These are phyloP conservation scores for Phalaenopsis aphrodite DNA, from an alignment of 106 monocot genomes.

Conservation along the genomic window DNA sequence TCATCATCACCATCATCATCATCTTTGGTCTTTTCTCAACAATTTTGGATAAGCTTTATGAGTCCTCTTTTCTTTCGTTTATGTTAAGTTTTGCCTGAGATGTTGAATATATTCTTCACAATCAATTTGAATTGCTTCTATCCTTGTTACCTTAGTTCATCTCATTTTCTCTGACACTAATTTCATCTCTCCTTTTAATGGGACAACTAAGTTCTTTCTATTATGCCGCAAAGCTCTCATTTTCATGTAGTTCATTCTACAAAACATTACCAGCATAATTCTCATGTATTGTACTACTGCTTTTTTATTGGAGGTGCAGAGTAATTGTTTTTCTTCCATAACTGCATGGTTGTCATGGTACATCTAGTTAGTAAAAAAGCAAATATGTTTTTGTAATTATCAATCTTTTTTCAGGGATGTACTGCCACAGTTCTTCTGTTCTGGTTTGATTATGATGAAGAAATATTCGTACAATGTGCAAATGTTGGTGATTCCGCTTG, in stretches of 20 bases:
- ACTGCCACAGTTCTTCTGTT: constrained; percentile 87
- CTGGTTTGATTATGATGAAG: constrained; percentile 61
- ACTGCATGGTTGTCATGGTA: not conserved
- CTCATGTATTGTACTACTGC: not conserved
- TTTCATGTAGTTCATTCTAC: not conserved
- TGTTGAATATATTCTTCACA: no score
- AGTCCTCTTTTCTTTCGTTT: no score
- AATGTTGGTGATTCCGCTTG: constrained; percentile 98
- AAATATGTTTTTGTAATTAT: not conserved
- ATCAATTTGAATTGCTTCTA: no score
- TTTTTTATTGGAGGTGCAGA: not conserved
- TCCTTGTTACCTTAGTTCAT: not conserved
- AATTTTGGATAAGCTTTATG: no score
- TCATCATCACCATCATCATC: not conserved
- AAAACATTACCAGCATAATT: not conserved
- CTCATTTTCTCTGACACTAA: no score
- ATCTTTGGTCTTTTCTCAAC: not conserved
- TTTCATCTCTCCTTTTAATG: no score
- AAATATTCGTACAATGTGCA: constrained; percentile 83
- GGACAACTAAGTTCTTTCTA: no score
- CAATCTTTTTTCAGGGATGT: constrained; percentile 66
- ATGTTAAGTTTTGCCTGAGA: no score
- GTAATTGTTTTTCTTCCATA: not conserved
- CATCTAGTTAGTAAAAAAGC: not conserved
- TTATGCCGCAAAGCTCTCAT: no score